A percentile compares a stretch with the other conserved stretches of the same genome.
phyloP scores from a whole-genome alignment of 2,329 filamentous ascomycete species.

The Dactylellina parvicollis region DNA sequence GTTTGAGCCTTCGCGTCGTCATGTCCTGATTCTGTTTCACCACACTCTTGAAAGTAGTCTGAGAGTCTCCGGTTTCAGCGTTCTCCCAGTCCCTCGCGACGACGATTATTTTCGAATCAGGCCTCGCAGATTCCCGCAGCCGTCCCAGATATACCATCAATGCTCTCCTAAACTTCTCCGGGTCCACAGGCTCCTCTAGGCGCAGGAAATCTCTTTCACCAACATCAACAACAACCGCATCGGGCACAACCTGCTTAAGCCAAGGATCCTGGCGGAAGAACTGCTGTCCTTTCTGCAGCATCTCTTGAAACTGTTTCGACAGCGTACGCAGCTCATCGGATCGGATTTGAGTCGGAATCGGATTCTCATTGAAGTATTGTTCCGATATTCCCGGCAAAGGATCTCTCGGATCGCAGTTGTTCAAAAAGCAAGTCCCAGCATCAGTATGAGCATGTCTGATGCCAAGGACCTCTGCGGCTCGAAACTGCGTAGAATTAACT shows the following conservation, averaged over 20 bases:
- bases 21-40: conserved; percentile 28
- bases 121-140: conserved; percentile 54
- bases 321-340: conserved; percentile 44
- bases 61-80: conserved; percentile 23
- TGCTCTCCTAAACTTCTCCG: conserved; percentile 50
- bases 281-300: conserved; percentile 36
- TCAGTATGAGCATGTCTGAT: conserved; percentile 56
- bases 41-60: conserved; percentile 28
- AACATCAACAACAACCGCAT: conserved; percentile 55
- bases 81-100: conserved; percentile 52
- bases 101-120: conserved; percentile 55
- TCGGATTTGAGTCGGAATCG: conserved; percentile 40
- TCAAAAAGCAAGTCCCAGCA: conserved; percentile 43
- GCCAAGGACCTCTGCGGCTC: conserved; percentile 54
- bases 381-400: conserved; percentile 32
- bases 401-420: conserved; percentile 32
- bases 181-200: conserved; percentile 38
- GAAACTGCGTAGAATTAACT: conserved; percentile 55
- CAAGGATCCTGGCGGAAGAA: conserved; percentile 51
- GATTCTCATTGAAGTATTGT: conserved; percentile 57
- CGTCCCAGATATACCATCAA: conserved; percentile 55
- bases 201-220: conserved; percentile 55
- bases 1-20: conserved; percentile 31
- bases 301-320: conserved; percentile 45
- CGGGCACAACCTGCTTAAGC: conserved; percentile 23